Percentiles rank a stretch among this genome's conserved stretches.
These are phyloP conservation scores for Tilletiopsis washingtonensis DNA, from an alignment of 1,284 basidiomycete species.

Conservation along the genomic window DNA sequence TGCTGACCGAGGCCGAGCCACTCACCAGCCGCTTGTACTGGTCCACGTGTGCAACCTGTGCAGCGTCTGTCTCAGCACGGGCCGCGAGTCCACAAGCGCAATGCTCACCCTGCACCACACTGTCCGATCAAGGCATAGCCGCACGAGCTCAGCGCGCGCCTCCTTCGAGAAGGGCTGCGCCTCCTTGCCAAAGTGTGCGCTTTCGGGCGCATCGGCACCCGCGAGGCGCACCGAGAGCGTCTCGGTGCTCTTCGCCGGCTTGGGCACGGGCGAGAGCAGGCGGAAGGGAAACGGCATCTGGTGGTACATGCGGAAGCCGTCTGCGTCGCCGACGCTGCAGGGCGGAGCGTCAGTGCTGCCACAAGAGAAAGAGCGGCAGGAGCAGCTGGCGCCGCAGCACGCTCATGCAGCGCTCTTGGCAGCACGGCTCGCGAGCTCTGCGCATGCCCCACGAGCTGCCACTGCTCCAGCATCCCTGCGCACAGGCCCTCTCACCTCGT, in stretches of 20 bases:
- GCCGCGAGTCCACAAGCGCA: not conserved
- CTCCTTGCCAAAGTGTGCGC: conserved; percentile 42
- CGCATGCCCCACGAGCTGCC: too few species aligned
- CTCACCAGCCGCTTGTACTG: conserved; percentile 40
- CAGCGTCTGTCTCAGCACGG: not conserved
- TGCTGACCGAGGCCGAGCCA: not conserved
- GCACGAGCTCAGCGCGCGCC: conserved; percentile 31
- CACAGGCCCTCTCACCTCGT: conserved; percentile 6
- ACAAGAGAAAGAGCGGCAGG: not conserved
- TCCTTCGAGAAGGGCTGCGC: conserved; percentile 44
- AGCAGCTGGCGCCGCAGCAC: not conserved
- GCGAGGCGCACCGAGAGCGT: conserved; percentile 42
- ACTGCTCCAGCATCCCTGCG: too few species aligned
- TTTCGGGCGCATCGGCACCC: conserved; percentile 43
- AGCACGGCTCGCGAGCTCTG: too few species aligned
- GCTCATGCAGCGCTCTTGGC: too few species aligned
- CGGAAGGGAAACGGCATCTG: conserved; percentile 31
- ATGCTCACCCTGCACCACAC: conserved; percentile 14
- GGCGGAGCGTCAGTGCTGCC: too few species aligned
- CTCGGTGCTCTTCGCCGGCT: conserved; percentile 14
- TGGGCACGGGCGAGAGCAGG: conserved; percentile 18
- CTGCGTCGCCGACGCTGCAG: conserved; percentile 38
- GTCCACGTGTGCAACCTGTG: conserved; percentile 37
- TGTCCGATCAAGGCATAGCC: conserved; percentile 14
- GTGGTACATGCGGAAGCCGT: conserved; percentile 45